Percentiles rank a stretch among this genome's conserved stretches.
Evolutionary conservation across 331 rosid genomes (phyloP).

Genomic region (Malus hybrid): DNA sequence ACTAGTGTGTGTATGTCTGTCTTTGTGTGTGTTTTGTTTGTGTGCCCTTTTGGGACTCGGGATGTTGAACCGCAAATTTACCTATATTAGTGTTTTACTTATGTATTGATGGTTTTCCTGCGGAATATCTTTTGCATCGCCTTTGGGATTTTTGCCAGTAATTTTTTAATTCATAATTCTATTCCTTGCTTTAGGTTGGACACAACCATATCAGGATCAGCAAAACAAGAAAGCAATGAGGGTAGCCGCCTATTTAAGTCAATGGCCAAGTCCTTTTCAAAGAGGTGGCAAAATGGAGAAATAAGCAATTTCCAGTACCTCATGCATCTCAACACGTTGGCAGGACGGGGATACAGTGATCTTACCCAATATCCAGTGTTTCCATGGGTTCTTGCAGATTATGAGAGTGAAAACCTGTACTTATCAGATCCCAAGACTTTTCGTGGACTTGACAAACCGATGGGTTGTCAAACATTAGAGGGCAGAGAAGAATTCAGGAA

Average conservation of each 20-base stretch:
- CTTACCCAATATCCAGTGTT: conserved; percentile 99
- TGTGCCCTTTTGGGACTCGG: neutral
- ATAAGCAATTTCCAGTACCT: conserved; percentile 98
- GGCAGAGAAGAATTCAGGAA: conserved; percentile 93
- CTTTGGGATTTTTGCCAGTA: neutral
- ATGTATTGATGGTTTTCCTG: conserved; percentile 1
- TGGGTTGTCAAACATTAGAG: conserved; percentile 99
- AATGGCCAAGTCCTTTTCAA: conserved; percentile 91
- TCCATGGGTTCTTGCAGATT: conserved; percentile 98
- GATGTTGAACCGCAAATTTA: neutral
- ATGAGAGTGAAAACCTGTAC: conserved; percentile 83
- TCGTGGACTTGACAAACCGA: conserved; percentile 81
- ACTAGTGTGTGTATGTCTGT: neutral
- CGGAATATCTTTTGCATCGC: neutral
- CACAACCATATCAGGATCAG: conserved; percentile 94
- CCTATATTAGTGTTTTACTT: neutral
- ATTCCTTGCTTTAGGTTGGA: conserved; percentile 72
- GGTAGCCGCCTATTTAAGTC: conserved; percentile 93
- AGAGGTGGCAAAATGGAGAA: conserved; percentile 98
- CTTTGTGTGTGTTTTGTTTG: neutral
- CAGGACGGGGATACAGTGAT: conserved; percentile 99
- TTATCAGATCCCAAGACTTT: conserved; percentile 71
- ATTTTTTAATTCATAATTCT: conserved; percentile 1
- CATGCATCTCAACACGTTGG: conserved; percentile 98
- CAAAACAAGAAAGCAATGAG: conserved; percentile 87